Evolutionary conservation across 2,329 filamentous ascomycete species (phyloP).

Genomic region (Arthrinium puccinioides): DNA sequence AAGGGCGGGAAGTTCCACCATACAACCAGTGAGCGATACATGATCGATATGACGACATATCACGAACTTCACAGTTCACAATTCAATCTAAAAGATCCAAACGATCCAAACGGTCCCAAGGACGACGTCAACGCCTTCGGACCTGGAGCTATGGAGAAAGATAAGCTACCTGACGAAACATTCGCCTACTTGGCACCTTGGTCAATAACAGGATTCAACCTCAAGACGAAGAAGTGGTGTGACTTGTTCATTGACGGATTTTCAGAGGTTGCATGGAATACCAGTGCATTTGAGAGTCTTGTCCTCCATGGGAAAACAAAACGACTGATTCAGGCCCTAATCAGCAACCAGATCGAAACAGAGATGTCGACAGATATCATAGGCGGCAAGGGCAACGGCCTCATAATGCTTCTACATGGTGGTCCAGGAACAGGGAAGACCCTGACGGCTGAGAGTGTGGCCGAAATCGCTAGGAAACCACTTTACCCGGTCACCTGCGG

Average conservation of each 20-base stretch:
- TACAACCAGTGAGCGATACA: neutral
- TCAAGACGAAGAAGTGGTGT: neutral
- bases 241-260: neutral
- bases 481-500: conserved; percentile 3
- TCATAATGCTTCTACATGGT: neutral
- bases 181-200: neutral
- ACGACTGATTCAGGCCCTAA: neutral
- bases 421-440: neutral
- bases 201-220: neutral
- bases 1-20: neutral
- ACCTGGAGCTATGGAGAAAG: neutral
- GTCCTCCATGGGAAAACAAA: neutral
- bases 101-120: neutral
- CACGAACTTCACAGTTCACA: neutral
- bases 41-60: neutral
- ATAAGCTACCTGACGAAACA: neutral
- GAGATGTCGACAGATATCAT: neutral
- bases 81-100: too few species aligned
- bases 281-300: neutral
- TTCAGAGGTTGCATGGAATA: neutral
- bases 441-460: neutral
- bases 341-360: neutral
- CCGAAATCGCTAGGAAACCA: neutral
- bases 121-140: neutral
- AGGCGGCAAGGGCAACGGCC: neutral